Base-by-base conservation (phyloP, 331 rosid genomes). In the Ulmus americana region DNA sequence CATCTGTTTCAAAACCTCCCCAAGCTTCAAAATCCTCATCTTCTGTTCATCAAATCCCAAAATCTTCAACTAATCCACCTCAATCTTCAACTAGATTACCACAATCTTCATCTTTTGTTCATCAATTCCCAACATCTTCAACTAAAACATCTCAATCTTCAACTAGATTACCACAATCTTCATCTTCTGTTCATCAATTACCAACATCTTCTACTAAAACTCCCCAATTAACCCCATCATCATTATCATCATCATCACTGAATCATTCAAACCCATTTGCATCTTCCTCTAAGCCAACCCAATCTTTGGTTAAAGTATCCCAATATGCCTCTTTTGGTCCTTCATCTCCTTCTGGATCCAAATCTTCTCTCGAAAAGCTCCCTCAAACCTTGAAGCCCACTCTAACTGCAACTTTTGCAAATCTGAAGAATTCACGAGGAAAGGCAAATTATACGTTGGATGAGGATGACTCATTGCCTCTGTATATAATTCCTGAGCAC, bases 401-500 rank as follows among this genome's bases (percentile, higher is more conserved):
- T 59, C 67, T 79, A 15, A 16, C 8, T 0, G 54, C n/a, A 0
- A 48, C 59, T 49, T 15, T 70, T 44, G 5, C 67, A 22, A 35
- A 39, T 66, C 55, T 0, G 9, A n/a, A 1, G 9, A 47, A 15
- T 57, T 49, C 20, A 51, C 9, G 11, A 41, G 67, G 39, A 38
- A 65, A 54, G 49, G 22, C 7, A 9, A 18, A 11, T 38, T 79
- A 75, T 48, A 50, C 35, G 7, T 9, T 56, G 61, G 60, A 67
- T 45, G 73, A 55, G 8, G 50, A 68, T n/a, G 60, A 22, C 15
- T 38, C 78, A 1, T 56, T 63, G 52, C 73, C 68, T 10, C 6
- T 71, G 6, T 75, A 59, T 53, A 4, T 38, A 5, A 68, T 72
- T 72, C 81, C 76, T 2, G 65, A 64, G 38, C 50, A 55, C 50